phyloP scores from a whole-genome alignment of 148 eudicot genomes.

The Heliamphora exappendiculata region DNA sequence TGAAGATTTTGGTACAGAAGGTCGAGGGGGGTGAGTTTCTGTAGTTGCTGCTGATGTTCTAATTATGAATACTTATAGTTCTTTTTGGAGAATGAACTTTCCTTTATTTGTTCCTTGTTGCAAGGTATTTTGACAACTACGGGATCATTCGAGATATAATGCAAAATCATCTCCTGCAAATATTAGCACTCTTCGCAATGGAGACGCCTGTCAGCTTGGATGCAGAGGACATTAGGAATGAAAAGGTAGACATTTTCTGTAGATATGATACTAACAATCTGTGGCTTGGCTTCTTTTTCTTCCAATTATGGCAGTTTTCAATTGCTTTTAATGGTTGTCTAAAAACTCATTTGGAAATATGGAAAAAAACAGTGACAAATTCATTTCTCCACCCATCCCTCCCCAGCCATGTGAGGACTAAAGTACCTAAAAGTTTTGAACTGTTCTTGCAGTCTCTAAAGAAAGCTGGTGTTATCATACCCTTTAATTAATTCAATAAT shows the following conservation, averaged over 20 bases:
- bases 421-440: not conserved
- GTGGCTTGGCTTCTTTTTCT: not conserved
- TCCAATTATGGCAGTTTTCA: not conserved
- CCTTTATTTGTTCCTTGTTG: slow-evolving; percentile 2
- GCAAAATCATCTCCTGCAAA: slow-evolving; percentile 93
- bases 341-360: not conserved
- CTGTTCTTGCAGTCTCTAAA: not conserved
- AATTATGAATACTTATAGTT: not conserved
- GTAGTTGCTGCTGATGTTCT: not conserved
- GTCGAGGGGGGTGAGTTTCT: slow-evolving; percentile 61
- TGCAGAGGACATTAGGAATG: slow-evolving; percentile 82
- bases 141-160: slow-evolving; percentile 89
- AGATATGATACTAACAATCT: not conserved
- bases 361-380: not conserved
- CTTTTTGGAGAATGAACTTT: not conserved
- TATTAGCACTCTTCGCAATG: slow-evolving; percentile 86
- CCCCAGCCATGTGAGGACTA: not conserved
- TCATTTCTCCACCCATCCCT: not conserved
- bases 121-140: slow-evolving; percentile 68
- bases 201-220: slow-evolving; percentile 91
- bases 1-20: slow-evolving; percentile 78
- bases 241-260: slow-evolving; percentile 46
- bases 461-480: not conserved
- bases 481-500: not conserved
- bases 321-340: not conserved